A percentile compares a stretch with the other conserved stretches of the same genome.
Conservation (phyloP, 1,284 basidiomycete genomes). For the Boletus albobrunnescens region DNA sequence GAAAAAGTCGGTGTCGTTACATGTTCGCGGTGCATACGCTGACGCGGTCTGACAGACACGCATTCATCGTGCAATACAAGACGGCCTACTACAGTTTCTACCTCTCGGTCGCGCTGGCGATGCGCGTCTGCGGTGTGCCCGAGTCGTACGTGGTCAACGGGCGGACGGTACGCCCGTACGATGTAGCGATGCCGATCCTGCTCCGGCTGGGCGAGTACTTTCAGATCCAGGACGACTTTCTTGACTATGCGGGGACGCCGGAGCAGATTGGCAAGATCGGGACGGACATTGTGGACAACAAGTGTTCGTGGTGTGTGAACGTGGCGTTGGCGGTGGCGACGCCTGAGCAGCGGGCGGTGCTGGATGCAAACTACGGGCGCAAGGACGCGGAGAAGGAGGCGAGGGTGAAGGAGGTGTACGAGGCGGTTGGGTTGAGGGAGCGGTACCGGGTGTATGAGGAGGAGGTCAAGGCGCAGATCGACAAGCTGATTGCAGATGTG, state of each 20-base stretch:
- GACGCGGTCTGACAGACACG: conserved; percentile 70
- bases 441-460: conserved; percentile 69
- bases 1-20: conserved; percentile 56
- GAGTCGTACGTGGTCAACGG: conserved; percentile 41
- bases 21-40: too few species aligned
- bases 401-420: conserved; percentile 66
- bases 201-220: conserved; percentile 97
- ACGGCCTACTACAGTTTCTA: conserved; percentile 99
- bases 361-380: conserved; percentile 83
- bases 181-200: conserved; percentile 79
- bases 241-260: conserved; percentile 89
- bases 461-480: conserved; percentile 56
- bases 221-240: conserved; percentile 97
- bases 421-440: conserved; percentile 57
- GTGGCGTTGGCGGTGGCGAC: conserved; percentile 67
- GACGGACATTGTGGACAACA: conserved; percentile 98
- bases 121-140: conserved; percentile 76
- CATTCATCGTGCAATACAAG: conserved; percentile 95
- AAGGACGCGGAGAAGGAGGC: conserved; percentile 62
- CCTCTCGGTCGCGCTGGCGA: conserved; percentile 93
- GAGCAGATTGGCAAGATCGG: conserved; percentile 96
- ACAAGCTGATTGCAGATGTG: conserved; percentile 53
- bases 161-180: conserved; percentile 59
- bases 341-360: conserved; percentile 53
- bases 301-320: conserved; percentile 98